phyloP scores from a whole-genome alignment of 192 early-diverging fungal genomes.

The Entomortierella chlamydospora region DNA sequence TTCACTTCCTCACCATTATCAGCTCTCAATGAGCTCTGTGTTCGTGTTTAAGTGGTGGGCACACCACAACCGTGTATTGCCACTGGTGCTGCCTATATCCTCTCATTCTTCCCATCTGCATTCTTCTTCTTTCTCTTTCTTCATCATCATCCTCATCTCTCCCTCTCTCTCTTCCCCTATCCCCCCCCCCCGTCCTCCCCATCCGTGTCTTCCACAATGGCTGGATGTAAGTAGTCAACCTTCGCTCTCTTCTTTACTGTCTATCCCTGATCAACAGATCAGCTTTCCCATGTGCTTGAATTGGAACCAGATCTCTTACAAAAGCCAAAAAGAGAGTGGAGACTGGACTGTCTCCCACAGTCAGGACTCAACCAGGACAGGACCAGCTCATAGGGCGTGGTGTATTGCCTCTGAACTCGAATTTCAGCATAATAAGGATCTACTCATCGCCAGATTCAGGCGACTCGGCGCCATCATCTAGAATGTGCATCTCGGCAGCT shows the following conservation, averaged over 20 bases:
- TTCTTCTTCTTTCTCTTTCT: conserved; percentile 15
- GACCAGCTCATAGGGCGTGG: not conserved
- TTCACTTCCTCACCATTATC: conserved; percentile 1
- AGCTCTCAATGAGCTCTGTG: conserved; percentile 1
- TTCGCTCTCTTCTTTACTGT: not conserved
- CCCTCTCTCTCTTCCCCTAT: conserved; percentile 2
- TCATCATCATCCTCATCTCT: conserved; percentile 20
- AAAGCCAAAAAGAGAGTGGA: not conserved
- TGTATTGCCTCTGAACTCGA: not conserved
- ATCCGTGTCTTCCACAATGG: conserved; percentile 36
- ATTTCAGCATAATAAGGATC: not conserved
- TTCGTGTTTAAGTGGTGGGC: not conserved
- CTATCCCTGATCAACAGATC: not conserved
- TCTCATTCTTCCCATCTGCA: conserved; percentile 7
- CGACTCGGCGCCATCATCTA: not conserved
- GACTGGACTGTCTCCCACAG: not conserved
- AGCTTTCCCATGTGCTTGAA: not conserved
- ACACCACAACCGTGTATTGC: conserved; percentile 5
- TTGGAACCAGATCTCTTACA: not conserved
- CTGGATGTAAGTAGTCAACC: conserved; percentile 44
- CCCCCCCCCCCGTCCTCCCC: not conserved
- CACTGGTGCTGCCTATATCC: conserved; percentile 1
- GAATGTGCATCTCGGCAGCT: not conserved
- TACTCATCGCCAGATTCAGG: not conserved
- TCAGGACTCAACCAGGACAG: not conserved